A percentile compares a stretch with the other conserved stretches of the same genome.
These are phyloP conservation scores for Botrytis aclada DNA, from an alignment of 2,329 filamentous ascomycete species.

Conservation along the genomic window DNA sequence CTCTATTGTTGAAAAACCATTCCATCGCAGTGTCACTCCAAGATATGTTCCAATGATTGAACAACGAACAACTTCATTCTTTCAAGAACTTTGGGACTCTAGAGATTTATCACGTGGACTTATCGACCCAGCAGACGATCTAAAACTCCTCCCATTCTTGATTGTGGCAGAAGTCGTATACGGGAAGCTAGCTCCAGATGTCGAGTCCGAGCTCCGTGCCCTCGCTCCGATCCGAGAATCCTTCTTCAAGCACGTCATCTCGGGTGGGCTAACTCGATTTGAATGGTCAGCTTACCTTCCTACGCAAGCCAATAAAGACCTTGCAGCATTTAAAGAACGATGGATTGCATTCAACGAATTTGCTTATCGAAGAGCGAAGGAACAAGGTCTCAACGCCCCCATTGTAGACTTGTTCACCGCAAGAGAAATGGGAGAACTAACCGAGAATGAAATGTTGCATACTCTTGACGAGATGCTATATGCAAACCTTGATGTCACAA, in stretches of 20 bases:
- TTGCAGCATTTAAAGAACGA: conserved; percentile 35
- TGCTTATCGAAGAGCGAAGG: conserved; percentile 20
- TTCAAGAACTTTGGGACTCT: conserved; percentile 19
- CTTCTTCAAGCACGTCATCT: conserved; percentile 38
- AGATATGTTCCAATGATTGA: conserved; percentile 17
- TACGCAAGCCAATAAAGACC: conserved; percentile 30
- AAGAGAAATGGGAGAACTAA: conserved; percentile 29
- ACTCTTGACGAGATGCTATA: conserved; percentile 48
- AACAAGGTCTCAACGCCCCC: conserved; percentile 1
- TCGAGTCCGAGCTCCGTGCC: conserved; percentile 31
- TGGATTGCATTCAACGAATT: conserved; percentile 40
- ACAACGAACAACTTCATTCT: conserved; percentile 16
- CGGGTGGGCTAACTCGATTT: conserved; percentile 38
- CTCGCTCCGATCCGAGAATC: conserved; percentile 36
- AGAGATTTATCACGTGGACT: conserved; percentile 15
- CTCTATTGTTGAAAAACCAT: conserved; percentile 24
- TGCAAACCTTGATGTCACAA: conserved; percentile 48
- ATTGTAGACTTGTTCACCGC: conserved; percentile 27
- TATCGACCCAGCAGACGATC: conserved; percentile 29
- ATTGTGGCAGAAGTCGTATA: conserved; percentile 42
- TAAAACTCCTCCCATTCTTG: conserved; percentile 40
- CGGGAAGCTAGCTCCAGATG: conserved; percentile 34
- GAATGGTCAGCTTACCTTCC: conserved; percentile 36
- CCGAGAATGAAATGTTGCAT: conserved; percentile 39
- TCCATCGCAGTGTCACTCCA: not conserved